Percentiles rank a stretch among this genome's conserved stretches.
Evolutionary conservation across 2,329 filamentous ascomycete genomes (phyloP).

Genomic region (Periconia macrospinosa): DNA sequence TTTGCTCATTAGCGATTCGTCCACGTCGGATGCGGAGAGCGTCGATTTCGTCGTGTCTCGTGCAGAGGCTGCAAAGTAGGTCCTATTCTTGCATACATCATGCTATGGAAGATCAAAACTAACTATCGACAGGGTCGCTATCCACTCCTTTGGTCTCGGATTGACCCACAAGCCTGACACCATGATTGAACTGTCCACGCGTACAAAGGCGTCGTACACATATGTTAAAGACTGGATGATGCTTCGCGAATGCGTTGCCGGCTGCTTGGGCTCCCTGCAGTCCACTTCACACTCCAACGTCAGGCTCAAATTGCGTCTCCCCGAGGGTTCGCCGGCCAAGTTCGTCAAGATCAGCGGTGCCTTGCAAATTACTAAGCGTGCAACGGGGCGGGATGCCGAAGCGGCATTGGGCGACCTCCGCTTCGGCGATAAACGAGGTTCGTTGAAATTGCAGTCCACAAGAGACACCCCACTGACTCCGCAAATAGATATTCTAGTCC

Average conservation of each 20-base stretch:
- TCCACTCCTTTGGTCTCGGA: conserved; percentile 94
- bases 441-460: conserved; percentile 8
- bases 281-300: conserved; percentile 98
- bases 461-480: conserved; percentile 10
- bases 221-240: conserved; percentile 99
- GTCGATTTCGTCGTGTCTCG: conserved; percentile 97
- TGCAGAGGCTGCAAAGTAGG: conserved; percentile 93
- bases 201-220: conserved; percentile 95
- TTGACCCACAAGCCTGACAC: conserved; percentile 98
- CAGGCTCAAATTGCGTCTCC: conserved; percentile 89
- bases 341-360: conserved; percentile 99
- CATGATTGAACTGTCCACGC: conserved; percentile 94
- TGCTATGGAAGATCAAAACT: conserved; percentile 8
- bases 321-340: conserved; percentile 94
- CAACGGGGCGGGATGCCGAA: conserved; percentile 91
- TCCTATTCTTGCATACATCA: conserved; percentile 21
- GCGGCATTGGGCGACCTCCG: conserved; percentile 87
- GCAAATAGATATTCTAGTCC: conserved; percentile 78
- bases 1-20: conserved; percentile 95
- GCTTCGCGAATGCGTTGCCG: conserved; percentile 92
- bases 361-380: conserved; percentile 92
- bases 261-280: conserved; percentile 88
- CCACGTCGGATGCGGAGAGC: conserved; percentile 89
- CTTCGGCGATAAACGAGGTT: conserved; percentile 85
- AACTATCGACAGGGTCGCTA: conserved; percentile 68